These are phyloP conservation scores for Raffaelea arxii DNA, from an alignment of 2,329 filamentous ascomycete genomes.

Conservation along the genomic window DNA sequence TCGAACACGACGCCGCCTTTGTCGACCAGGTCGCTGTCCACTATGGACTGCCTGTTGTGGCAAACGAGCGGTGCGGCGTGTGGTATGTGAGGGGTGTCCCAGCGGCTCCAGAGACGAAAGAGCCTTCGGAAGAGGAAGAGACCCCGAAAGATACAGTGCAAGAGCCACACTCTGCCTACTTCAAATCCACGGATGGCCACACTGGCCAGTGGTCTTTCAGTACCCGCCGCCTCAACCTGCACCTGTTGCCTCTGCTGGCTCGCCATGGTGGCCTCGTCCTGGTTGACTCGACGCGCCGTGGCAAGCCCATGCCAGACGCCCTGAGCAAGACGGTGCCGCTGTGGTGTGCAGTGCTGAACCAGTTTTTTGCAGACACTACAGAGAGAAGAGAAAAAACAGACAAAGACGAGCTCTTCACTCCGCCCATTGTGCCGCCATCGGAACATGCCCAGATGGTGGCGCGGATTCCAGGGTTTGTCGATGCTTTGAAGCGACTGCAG, in stretches of 20 bases:
- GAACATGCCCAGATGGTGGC: slow-evolving; percentile 71
- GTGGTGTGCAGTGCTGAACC: slow-evolving; percentile 85
- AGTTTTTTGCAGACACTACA: slow-evolving; percentile 34
- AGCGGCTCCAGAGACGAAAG: slow-evolving; percentile 7
- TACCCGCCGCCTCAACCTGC: slow-evolving; percentile 72
- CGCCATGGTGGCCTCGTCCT: slow-evolving; percentile 60
- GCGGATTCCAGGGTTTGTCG: slow-evolving; percentile 46
- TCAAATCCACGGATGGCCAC: slow-evolving; percentile 97
- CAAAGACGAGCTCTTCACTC: slow-evolving; percentile 47
- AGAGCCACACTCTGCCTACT: slow-evolving; percentile 75
- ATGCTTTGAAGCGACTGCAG: slow-evolving; percentile 35
- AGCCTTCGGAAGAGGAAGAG: slow-evolving; percentile 49
- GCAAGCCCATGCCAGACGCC: slow-evolving; percentile 82
- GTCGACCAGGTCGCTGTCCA: slow-evolving; percentile 50
- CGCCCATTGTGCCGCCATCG: slow-evolving; percentile 62
- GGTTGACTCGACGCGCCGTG: slow-evolving; percentile 84
- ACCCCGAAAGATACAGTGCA: slow-evolving; percentile 31
- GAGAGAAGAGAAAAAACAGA: background rate
- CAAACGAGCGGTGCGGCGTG: slow-evolving; percentile 90
- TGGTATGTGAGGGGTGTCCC: slow-evolving; percentile 71
- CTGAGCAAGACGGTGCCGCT: slow-evolving; percentile 89
- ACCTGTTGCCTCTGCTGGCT: slow-evolving; percentile 61
- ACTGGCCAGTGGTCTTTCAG: slow-evolving; percentile 86
- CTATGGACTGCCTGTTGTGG: slow-evolving; percentile 39
- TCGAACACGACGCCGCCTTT: slow-evolving; percentile 67